Evolutionary conservation across 108 stramenopile genomes (phyloP).

Genomic region (Skeletonema potamos): DNA sequence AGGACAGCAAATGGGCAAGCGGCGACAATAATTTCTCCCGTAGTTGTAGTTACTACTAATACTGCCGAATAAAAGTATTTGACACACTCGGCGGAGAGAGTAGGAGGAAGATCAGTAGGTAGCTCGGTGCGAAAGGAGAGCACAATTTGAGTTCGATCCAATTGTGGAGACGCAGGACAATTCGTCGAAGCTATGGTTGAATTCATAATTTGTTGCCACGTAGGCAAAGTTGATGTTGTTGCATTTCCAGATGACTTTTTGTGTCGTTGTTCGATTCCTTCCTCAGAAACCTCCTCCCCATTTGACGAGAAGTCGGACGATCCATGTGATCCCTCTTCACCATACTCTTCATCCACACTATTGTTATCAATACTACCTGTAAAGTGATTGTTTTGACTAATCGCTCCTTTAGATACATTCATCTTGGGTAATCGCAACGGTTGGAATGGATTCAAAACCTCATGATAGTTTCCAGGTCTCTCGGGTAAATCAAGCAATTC

Average conservation of each 20-base stretch:
- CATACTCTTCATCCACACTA: background rate
- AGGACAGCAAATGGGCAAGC: constrained; percentile 32
- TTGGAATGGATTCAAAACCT: constrained; percentile 13
- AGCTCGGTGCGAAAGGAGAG: constrained; percentile 36
- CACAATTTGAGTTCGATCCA: constrained; percentile 15
- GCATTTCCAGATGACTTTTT: background rate
- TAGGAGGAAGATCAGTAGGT: constrained; percentile 39
- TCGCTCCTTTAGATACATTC: constrained; percentile 1
- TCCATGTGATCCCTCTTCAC: background rate
- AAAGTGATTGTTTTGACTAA: background rate
- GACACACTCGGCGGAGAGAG: constrained; percentile 34
- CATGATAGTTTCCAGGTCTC: constrained; percentile 11
- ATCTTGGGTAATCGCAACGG: constrained; percentile 36
- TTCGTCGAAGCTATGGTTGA: background rate
- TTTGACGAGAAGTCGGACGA: background rate
- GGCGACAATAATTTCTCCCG: constrained; percentile 22
- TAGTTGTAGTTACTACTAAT: constrained; percentile 31
- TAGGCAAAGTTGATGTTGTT: background rate
- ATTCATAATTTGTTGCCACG: constrained; percentile 18
- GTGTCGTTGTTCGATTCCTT: background rate
- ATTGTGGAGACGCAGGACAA: background rate
- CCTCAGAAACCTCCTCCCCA: background rate
- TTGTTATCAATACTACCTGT: background rate
- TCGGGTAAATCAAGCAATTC: constrained; percentile 31
- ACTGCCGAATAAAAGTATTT: constrained; percentile 52